Conservation (phyloP, 2,329 filamentous ascomycete genomes). For the Phaeosphaeria sp. region DNA sequence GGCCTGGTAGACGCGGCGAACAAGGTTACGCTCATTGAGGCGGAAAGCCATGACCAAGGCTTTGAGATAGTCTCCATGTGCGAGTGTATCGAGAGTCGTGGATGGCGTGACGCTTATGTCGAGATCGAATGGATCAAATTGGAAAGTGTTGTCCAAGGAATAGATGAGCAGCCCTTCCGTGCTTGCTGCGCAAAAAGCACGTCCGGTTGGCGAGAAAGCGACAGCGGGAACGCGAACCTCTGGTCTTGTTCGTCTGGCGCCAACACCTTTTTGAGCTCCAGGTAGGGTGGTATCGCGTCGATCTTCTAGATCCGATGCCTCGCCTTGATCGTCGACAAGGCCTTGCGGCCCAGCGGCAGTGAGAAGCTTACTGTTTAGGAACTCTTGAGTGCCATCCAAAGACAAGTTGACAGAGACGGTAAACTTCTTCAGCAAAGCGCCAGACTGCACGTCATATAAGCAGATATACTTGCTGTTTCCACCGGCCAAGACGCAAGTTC, state of each 20-base stretch:
- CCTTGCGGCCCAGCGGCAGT: constrained; percentile 87
- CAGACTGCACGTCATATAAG: constrained; percentile 91
- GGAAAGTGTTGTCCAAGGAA: constrained; percentile 80
- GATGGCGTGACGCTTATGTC: constrained; percentile 92
- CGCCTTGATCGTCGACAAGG: constrained; percentile 86
- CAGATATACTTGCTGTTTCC: constrained; percentile 99
- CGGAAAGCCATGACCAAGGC: constrained; percentile 97
- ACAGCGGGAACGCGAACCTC: constrained; percentile 86
- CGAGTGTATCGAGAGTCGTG: constrained; percentile 69
- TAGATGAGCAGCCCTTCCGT: constrained; percentile 95
- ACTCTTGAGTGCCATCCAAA: constrained; percentile 93
- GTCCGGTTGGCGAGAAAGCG: constrained; percentile 86
- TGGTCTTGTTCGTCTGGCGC: constrained; percentile 77
- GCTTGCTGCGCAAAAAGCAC: constrained; percentile 90
- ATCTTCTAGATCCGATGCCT: constrained; percentile 87
- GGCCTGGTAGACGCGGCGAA: constrained; percentile 84
- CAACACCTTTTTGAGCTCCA: constrained; percentile 86
- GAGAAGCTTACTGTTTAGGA: constrained; percentile 88
- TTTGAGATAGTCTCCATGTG: constrained; percentile 83
- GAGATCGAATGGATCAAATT: constrained; percentile 96
- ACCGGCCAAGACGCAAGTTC: constrained; percentile 84
- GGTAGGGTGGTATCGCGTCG: constrained; percentile 80
- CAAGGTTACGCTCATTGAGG: constrained; percentile 82
- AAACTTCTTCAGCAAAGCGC: constrained; percentile 91
- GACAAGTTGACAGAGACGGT: constrained; percentile 97